Conservation (phyloP, 441 rosid genomes). For the Syzygium malaccense region DNA sequence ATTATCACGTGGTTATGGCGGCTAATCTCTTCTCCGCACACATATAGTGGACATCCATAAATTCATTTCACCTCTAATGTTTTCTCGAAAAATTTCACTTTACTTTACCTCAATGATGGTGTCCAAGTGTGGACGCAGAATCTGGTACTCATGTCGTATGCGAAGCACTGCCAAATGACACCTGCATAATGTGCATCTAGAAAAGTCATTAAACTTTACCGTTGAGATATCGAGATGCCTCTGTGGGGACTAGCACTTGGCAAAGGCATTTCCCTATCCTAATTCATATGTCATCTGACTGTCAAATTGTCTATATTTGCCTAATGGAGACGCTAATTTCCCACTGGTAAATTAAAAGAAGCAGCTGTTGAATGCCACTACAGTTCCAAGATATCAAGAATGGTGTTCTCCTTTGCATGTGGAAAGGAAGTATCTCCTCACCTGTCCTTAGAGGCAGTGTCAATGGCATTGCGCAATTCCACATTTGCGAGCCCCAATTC, state of each 20-base stretch:
- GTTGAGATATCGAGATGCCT: not conserved
- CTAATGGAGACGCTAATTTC: not conserved
- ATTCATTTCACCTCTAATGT: not conserved
- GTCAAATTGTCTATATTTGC: not conserved
- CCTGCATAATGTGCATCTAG: not conserved
- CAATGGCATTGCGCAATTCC: not conserved
- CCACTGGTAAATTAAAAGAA: not conserved
- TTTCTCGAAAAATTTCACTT: not conserved
- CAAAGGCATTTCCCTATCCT: not conserved
- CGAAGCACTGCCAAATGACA: not conserved
- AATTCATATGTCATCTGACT: not conserved
- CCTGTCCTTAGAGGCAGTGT: not conserved
- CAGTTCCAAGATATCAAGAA: not conserved
- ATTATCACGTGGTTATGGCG: not conserved
- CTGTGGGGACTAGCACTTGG: not conserved
- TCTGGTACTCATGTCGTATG: not conserved
- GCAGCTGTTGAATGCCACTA: not conserved
- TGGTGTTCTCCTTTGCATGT: not conserved
- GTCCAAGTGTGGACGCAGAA: not conserved
- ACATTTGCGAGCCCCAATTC: not conserved
- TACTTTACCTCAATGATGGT: not conserved
- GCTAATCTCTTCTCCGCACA: not conserved
- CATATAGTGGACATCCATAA: not conserved
- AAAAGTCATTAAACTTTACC: not conserved
- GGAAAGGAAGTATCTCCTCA: not conserved